Percentiles rank a stretch among this genome's conserved stretches.
These are phyloP conservation scores for Linnemannia schmuckeri DNA, from an alignment of 192 early-diverging fungal species.

Conservation along the genomic window DNA sequence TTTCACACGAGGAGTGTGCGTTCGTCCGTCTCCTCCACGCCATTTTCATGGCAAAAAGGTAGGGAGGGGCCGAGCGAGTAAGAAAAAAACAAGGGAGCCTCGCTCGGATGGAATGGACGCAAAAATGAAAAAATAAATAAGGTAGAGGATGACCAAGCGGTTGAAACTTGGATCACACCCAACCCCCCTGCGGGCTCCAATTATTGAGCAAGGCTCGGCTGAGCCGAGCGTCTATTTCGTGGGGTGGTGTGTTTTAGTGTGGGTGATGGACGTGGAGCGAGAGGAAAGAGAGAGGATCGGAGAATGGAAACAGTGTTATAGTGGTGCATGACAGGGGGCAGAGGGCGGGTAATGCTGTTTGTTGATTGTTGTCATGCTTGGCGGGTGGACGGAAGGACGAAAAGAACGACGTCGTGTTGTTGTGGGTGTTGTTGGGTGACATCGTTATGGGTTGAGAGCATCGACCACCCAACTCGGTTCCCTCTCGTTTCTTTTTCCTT, in stretches of 20 bases:
- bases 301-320: background rate
- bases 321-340: background rate
- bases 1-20: background rate
- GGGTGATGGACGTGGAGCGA: background rate
- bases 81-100: background rate
- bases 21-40: background rate
- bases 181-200: too few relatives aligned
- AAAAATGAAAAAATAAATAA: background rate
- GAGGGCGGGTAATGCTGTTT: background rate
- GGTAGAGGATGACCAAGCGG: background rate
- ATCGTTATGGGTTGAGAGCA: background rate
- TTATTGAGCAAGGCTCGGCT: background rate
- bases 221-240: conserved; percentile 2
- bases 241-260: background rate
- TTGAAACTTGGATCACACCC: background rate
- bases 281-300: background rate
- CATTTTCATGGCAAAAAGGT: background rate
- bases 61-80: background rate
- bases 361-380: background rate
- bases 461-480: background rate
- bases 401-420: too few relatives aligned
- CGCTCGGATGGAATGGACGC: background rate
- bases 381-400: too few relatives aligned
- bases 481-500: background rate
- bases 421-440: background rate